These are phyloP conservation scores for Takashimella koratensis DNA, from an alignment of 1,284 basidiomycete species.

Conservation along the genomic window DNA sequence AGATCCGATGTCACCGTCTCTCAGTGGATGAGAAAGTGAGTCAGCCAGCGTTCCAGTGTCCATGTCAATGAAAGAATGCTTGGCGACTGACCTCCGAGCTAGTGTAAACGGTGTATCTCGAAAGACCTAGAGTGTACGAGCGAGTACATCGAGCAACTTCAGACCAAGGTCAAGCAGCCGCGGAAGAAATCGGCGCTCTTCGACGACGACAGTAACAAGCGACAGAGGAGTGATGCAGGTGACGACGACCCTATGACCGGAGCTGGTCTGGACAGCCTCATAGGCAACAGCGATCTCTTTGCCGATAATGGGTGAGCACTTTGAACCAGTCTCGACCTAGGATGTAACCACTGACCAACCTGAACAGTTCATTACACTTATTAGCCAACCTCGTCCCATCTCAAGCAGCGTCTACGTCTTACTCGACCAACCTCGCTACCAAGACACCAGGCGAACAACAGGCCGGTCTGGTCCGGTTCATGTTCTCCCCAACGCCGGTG, in stretches of 20 bases:
- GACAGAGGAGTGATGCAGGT: not conserved
- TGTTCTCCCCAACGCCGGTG: slow-evolving; percentile 42
- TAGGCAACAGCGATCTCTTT: not conserved
- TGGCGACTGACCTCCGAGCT: not conserved
- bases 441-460: slow-evolving; percentile 17
- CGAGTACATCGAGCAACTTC: slow-evolving; percentile 38
- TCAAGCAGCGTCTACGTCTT: not conserved
- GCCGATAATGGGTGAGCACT: not conserved
- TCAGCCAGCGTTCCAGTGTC: not conserved
- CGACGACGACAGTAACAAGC: slow-evolving; percentile 1
- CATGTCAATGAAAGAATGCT: not conserved
- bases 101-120: slow-evolving; percentile 39
- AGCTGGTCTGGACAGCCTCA: not conserved
- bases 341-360: too few relatives aligned
- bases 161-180: slow-evolving; percentile 25
- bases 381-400: slow-evolving; percentile 4
- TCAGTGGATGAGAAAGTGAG: slow-evolving; percentile 19
- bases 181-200: slow-evolving; percentile 4
- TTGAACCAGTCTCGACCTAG: not conserved
- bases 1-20: slow-evolving; percentile 32
- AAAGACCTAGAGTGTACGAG: slow-evolving; percentile 37
- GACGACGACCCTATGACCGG: not conserved
- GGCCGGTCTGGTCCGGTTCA: slow-evolving; percentile 36
- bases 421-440: not conserved
- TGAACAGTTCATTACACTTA: not conserved